These are phyloP conservation scores for Acanthamoeba healyi DNA, from an alignment of 208 protist species.

Conservation along the genomic window DNA sequence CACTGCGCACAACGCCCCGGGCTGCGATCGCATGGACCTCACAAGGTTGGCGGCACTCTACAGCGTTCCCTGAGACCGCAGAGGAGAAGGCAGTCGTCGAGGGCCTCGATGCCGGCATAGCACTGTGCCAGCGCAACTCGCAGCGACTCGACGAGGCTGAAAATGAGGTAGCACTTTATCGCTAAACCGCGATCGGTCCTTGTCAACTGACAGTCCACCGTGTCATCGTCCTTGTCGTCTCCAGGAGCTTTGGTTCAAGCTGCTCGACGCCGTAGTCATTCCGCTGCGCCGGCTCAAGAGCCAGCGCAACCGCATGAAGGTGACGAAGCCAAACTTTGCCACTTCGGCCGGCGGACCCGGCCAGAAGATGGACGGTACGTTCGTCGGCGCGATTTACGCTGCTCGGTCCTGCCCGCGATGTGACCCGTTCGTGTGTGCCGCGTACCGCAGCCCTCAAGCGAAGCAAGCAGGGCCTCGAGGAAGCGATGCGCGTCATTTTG, in stretches of 20 bases:
- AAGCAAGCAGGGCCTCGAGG: conserved; percentile 27
- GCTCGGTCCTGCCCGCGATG: too few species aligned
- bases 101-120: conserved; percentile 26
- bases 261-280: conserved; percentile 60
- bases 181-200: too few species aligned
- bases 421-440: not conserved
- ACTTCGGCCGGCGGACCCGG: not conserved
- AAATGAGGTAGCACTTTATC: conserved; percentile 44
- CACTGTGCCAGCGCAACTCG: conserved; percentile 70
- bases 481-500: conserved; percentile 18
- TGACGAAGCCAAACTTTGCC: not conserved
- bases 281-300: conserved; percentile 55
- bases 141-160: conserved; percentile 54
- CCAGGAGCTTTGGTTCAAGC: conserved; percentile 62
- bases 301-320: conserved; percentile 42
- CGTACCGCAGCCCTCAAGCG: conserved; percentile 3
- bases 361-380: conserved; percentile 62
- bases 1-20: too few species aligned
- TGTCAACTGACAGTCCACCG: not conserved
- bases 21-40: too few species aligned
- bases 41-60: too few species aligned
- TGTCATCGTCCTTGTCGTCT: not conserved
- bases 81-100: conserved; percentile 67
- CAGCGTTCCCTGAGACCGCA: conserved; percentile 21
- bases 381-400: too few species aligned